Base-by-base conservation (phyloP, 306 rosid species). In the Morella rubra region DNA sequence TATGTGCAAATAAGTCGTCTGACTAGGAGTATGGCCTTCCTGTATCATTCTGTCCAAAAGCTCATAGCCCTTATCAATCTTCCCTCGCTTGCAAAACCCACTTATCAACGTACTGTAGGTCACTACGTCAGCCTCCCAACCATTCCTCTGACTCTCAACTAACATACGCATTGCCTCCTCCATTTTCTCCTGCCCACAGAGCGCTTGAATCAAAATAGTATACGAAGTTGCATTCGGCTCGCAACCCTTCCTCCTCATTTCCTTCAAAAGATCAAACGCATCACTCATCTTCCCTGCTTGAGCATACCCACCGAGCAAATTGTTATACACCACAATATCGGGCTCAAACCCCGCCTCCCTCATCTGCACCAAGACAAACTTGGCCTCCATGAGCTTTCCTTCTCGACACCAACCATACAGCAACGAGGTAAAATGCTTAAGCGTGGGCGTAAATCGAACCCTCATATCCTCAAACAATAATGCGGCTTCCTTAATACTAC, bases 371-470 rank as follows among this genome's bases (percentile, higher is more conserved):
- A 91, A 67, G 73, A 93, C 91, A 56, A 82, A 73, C 44, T 89
- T 89, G 6, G 97, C 97, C 82, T 91, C 98, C 87, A 89, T 79
- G 46, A 89, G 88, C 82, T 86, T 87, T 78, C 98, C 97, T 85
- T 88, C 93, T 71, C 81, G 84, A 76, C 98, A 93, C 97, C 98
- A 93, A 83, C 97, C 98, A 46, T 93, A 88, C 86, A 93, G 82
- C 92, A 93, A 81, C 0, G 96, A 91, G 42, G 97, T 89, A 80
- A 93, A 91, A 86, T 93, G 96, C 77, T 73, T 87, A 52, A 87
- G 60, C 54, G 81, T 85, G 1, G 97, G 92, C 5, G 56, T 73
- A 80, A 91, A 91, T 54, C 81, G 77, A 69, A 78, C 73, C 59
- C 92, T 77, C 91, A 89, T 88, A 74, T 93, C 98, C 80, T 91